A percentile compares a stretch with the other conserved stretches of the same genome.
phyloP scores from a whole-genome alignment of 1,284 basidiomycete species.

The Rhodotorula sp. region DNA sequence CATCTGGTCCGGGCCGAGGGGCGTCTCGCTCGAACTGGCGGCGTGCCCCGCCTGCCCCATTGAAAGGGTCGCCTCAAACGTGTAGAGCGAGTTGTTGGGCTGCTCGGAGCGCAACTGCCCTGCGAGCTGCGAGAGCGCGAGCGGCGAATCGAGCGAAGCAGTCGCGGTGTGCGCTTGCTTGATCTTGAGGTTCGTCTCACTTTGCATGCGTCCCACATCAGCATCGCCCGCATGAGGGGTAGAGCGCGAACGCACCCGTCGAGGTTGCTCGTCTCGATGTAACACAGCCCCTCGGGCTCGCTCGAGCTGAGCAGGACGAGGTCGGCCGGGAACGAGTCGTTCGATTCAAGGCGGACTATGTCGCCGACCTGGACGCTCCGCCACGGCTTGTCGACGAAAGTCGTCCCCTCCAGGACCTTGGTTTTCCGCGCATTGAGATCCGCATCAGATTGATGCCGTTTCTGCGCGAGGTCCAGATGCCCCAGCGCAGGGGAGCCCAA shows the following conservation, averaged over 20 bases:
- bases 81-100: constrained; percentile 96
- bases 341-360: constrained; percentile 82
- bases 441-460: constrained; percentile 92
- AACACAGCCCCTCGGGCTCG: constrained; percentile 95
- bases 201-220: constrained; percentile 47
- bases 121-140: constrained; percentile 69
- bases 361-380: constrained; percentile 88
- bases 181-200: constrained; percentile 98
- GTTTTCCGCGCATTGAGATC: constrained; percentile 84
- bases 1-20: constrained; percentile 92
- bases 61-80: constrained; percentile 71
- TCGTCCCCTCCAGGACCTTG: constrained; percentile 68
- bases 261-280: constrained; percentile 95
- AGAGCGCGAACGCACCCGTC: constrained; percentile 71
- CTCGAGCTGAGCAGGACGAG: constrained; percentile 83
- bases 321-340: constrained; percentile 97
- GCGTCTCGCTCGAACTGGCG: constrained; percentile 63
- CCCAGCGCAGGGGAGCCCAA: neutral
- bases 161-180: constrained; percentile 91
- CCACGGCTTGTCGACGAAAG: constrained; percentile 82
- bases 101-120: constrained; percentile 91
- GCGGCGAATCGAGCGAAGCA: constrained; percentile 72
- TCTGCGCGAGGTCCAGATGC: constrained; percentile 56
- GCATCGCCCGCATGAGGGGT: neutral
- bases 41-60: constrained; percentile 48